Conservation (phyloP, 2,329 filamentous ascomycete species). For the Aspergillus sergii region DNA sequence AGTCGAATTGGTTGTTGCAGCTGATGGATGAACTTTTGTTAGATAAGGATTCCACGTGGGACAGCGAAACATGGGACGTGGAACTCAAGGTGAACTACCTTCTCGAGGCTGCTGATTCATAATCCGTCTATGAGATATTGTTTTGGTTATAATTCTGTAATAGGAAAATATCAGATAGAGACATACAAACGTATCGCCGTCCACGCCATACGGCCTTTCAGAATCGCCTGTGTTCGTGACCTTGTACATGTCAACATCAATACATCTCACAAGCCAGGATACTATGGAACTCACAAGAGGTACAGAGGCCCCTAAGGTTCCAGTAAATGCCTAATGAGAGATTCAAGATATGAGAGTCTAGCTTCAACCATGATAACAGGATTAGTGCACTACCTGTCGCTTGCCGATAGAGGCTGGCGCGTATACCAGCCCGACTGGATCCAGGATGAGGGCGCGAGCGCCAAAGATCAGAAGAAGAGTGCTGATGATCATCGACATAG, state of each 20-base stretch:
- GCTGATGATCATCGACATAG: no score
- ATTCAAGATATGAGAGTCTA: neutral
- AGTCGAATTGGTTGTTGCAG: conserved; percentile 26
- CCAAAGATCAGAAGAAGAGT: neutral
- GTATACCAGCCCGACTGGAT: conserved; percentile 10
- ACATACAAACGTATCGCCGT: conserved; percentile 28
- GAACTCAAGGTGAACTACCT: conserved; percentile 19
- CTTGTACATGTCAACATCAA: neutral
- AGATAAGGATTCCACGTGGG: neutral
- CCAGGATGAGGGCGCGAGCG: neutral
- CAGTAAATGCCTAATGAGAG: conserved; percentile 7
- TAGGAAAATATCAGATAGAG: neutral
- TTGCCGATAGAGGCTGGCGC: conserved; percentile 5
- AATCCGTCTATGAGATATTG: conserved; percentile 18
- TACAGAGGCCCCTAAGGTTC: conserved; percentile 11
- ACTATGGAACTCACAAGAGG: conserved; percentile 13
- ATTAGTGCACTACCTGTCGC: conserved; percentile 5
- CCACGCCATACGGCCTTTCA: conserved; percentile 25
- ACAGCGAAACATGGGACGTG: neutral
- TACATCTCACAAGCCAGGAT: neutral
- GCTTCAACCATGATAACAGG: neutral
- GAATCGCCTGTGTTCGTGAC: conserved; percentile 22
- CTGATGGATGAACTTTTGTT: conserved; percentile 10
- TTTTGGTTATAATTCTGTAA: neutral
- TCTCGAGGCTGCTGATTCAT: conserved; percentile 21